phyloP scores from a whole-genome alignment of 495 filamentous ascomycete genomes.

The Talaromyces nanjingensis region DNA sequence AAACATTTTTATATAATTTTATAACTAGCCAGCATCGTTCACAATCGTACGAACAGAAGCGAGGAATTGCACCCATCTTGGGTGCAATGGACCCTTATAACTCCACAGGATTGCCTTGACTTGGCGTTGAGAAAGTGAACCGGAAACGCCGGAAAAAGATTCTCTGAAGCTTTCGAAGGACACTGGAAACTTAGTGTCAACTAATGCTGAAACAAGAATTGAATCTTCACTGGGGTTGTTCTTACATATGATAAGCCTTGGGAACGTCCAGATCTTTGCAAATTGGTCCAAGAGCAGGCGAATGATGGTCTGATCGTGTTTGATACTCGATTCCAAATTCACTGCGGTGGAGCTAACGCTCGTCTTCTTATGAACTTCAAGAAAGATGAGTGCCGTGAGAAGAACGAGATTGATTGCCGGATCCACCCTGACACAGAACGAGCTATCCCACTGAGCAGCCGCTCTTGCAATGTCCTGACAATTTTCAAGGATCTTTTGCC shows the following conservation, averaged over 20 bases:
- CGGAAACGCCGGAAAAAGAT: neutral
- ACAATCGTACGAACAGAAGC: neutral
- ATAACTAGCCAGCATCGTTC: neutral
- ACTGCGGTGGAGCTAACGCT: neutral
- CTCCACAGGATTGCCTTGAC: neutral
- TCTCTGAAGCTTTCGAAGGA: neutral
- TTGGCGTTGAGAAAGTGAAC: neutral
- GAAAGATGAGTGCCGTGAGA: slow-evolving; percentile 15
- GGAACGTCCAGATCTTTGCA: slow-evolving; percentile 12
- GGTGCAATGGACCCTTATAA: neutral
- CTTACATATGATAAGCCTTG: slow-evolving; percentile 16
- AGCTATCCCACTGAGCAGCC: slow-evolving; percentile 16
- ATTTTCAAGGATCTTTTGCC: slow-evolving; percentile 15
- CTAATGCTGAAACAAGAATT: neutral
- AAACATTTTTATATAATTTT: neutral
- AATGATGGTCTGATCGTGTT: slow-evolving; percentile 12
- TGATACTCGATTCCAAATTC: slow-evolving; percentile 5
- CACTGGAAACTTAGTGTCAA: neutral
- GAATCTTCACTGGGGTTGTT: neutral
- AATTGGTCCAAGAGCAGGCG: slow-evolving; percentile 15
- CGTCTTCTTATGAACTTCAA: slow-evolving; percentile 15
- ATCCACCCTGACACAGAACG: slow-evolving; percentile 15
- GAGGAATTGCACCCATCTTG: neutral
- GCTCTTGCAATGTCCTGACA: slow-evolving; percentile 14
- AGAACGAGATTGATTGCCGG: slow-evolving; percentile 16